These are phyloP conservation scores for Metschnikowia cerradonensis DNA, from an alignment of 805 yeast species.

Conservation along the genomic window DNA sequence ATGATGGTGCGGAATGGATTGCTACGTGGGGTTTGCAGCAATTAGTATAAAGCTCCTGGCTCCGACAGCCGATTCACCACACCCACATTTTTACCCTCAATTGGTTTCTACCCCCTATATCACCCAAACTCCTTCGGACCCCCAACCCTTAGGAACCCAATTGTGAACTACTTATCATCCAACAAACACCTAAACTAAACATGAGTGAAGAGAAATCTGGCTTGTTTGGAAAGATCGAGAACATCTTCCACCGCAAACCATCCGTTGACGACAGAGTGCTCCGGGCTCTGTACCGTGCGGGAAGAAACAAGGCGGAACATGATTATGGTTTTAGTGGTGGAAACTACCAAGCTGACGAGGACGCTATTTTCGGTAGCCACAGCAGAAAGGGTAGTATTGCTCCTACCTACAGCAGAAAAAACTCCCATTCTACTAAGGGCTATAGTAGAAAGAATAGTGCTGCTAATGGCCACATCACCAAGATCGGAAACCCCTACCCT, in stretches of 20 bases:
- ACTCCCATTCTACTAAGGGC: background rate
- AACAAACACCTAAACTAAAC: background rate
- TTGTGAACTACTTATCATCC: background rate
- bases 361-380: constrained; percentile 3
- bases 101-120: background rate
- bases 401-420: background rate
- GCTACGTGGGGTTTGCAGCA: constrained; percentile 7
- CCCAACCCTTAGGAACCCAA: background rate
- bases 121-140: no score
- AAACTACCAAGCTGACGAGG: background rate
- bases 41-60: constrained; percentile 1
- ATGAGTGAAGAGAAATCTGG: constrained; percentile 12
- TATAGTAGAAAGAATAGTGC: background rate
- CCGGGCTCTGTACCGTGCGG: constrained; percentile 15
- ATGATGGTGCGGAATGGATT: background rate
- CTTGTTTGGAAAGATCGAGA: constrained; percentile 12
- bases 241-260: constrained; percentile 5
- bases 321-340: constrained; percentile 4
- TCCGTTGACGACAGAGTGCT: constrained; percentile 8
- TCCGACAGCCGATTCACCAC: background rate
- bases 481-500: constrained; percentile 1
- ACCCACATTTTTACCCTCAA: background rate
- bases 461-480: background rate
- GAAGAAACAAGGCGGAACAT: constrained; percentile 8
- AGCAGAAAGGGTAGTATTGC: background rate